These are phyloP conservation scores for Primulina tabacum DNA, from an alignment of 257 asterid genomes.

Conservation along the genomic window DNA sequence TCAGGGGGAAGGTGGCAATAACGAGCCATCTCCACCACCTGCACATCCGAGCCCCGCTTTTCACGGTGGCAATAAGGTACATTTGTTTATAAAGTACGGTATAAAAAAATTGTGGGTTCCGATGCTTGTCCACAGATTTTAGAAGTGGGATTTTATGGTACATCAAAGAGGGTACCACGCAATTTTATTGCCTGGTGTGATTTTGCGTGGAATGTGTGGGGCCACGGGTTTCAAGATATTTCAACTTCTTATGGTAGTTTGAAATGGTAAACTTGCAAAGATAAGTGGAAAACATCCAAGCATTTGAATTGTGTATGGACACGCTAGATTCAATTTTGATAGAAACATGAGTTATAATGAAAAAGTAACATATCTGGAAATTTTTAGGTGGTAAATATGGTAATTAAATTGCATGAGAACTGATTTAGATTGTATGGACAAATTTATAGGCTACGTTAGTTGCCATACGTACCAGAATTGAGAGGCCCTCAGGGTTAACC, in stretches of 20 bases:
- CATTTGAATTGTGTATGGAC: background rate
- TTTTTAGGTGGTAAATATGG: conserved; percentile 4
- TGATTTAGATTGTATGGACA: conserved; percentile 3
- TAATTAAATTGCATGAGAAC: conserved; percentile 7
- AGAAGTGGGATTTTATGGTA: background rate
- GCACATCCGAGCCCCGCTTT: conserved; percentile 37
- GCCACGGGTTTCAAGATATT: background rate
- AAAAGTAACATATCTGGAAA: background rate
- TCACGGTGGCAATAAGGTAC: conserved; percentile 79
- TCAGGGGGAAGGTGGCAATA: conserved; percentile 65
- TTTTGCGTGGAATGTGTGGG: background rate
- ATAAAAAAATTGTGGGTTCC: background rate
- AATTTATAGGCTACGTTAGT: background rate
- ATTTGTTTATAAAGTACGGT: background rate
- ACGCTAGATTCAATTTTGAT: background rate
- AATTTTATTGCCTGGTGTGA: background rate
- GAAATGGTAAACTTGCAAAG: background rate
- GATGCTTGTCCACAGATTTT: background rate
- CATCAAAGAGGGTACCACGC: background rate
- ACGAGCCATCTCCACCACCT: conserved; percentile 51
- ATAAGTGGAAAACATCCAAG: background rate
- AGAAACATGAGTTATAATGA: background rate
- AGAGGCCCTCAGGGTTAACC: background rate
- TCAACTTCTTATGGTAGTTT: conserved; percentile 9
- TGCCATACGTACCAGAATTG: background rate